Evolutionary conservation across 2,329 filamentous ascomycete species (phyloP).

Genomic region (Fusarium mexicanum): DNA sequence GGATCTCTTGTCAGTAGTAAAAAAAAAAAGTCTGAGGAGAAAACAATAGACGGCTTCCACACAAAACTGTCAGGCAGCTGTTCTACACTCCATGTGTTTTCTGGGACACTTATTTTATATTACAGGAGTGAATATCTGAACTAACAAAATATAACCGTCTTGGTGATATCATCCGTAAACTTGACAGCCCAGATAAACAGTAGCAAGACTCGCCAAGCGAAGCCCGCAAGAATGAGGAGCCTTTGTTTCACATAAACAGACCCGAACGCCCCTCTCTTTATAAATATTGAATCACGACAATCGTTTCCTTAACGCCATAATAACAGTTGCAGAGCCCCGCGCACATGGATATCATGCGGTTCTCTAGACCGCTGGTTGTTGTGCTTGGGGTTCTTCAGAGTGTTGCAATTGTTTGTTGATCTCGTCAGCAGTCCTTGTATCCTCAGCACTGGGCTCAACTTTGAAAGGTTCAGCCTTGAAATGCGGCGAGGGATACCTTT

Average conservation of each 20-base stretch:
- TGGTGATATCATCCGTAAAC: conserved; percentile 1
- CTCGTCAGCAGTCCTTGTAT: conserved; percentile 61
- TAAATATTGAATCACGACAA: conserved; percentile 19
- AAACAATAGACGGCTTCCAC: neutral
- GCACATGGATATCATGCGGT: conserved; percentile 29
- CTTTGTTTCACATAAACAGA: conserved; percentile 12
- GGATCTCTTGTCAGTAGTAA: conserved; percentile 7
- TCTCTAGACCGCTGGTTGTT: conserved; percentile 32
- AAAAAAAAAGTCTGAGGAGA: neutral
- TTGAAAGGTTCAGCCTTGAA: conserved; percentile 55
- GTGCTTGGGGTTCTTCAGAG: conserved; percentile 45
- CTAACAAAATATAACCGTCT: neutral
- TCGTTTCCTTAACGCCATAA: conserved; percentile 38
- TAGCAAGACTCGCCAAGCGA: conserved; percentile 3
- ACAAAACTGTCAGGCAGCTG: neutral
- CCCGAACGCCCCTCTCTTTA: conserved; percentile 41
- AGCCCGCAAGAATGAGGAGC: conserved; percentile 1
- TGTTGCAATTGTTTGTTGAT: conserved; percentile 65
- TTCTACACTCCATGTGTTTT: neutral
- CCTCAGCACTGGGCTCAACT: conserved; percentile 52
- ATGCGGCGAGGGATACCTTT: conserved; percentile 46
- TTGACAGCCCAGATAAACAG: neutral
- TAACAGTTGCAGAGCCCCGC: conserved; percentile 8
- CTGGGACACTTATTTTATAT: neutral
- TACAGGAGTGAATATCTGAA: neutral